Evolutionary conservation across 1,284 basidiomycete genomes (phyloP).

Genomic region (Waitea zeae): DNA sequence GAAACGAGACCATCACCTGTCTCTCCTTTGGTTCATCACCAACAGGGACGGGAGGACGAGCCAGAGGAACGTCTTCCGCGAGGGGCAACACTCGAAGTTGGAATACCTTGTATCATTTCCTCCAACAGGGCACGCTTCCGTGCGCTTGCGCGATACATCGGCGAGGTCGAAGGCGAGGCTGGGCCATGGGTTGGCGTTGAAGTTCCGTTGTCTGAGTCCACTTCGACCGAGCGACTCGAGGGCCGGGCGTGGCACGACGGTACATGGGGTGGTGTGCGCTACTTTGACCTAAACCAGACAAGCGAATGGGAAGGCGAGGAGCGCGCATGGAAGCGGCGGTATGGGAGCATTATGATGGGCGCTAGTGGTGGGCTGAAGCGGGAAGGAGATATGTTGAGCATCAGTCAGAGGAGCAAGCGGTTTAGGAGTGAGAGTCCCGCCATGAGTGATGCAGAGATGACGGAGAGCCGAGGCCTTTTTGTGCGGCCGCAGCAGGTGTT

Average conservation of each 20-base stretch:
- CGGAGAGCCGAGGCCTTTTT: conserved; percentile 57
- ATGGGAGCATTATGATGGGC: conserved; percentile 20
- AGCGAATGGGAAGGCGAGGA: conserved; percentile 35
- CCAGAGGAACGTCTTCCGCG: conserved; percentile 14
- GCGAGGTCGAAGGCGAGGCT: conserved; percentile 58
- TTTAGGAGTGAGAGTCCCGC: conserved; percentile 56
- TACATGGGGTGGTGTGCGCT: conserved; percentile 57
- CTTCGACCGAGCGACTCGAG: conserved; percentile 32
- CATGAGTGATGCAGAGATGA: conserved; percentile 38
- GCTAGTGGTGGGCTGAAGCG: conserved; percentile 27
- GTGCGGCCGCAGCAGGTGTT: conserved; percentile 68
- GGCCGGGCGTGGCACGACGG: conserved; percentile 73
- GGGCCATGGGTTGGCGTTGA: conserved; percentile 91
- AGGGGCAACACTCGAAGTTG: conserved; percentile 69
- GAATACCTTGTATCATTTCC: conserved; percentile 84
- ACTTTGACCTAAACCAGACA: conserved; percentile 53
- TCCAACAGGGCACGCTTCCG: conserved; percentile 71
- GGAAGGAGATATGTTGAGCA: conserved; percentile 45
- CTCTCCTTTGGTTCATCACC: no score
- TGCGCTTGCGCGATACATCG: conserved; percentile 78
- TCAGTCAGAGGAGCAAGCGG: conserved; percentile 45
- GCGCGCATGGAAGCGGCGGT: conserved; percentile 10
- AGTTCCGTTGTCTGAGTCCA: conserved; percentile 49
- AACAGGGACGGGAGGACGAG: neutral
- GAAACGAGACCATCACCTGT: conserved; percentile 8